A percentile compares a stretch with the other conserved stretches of the same genome.
Evolutionary conservation across 352 stramenopile species (phyloP).

Genomic region (Globisporangium canariense): DNA sequence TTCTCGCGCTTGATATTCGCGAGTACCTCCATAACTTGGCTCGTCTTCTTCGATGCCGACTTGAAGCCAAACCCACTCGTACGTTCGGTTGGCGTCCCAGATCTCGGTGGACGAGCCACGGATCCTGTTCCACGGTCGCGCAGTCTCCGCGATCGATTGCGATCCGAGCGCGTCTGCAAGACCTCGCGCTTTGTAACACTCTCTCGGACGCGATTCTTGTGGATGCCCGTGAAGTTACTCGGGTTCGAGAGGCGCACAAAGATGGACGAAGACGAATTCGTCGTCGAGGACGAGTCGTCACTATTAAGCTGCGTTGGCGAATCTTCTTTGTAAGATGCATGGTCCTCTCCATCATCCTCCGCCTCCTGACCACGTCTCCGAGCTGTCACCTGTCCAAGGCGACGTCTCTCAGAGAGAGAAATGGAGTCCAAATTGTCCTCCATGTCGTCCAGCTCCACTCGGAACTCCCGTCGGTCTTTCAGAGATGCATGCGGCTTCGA

Average conservation of each 20-base stretch:
- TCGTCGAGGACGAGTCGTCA: conserved; percentile 55
- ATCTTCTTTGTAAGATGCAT: conserved; percentile 26
- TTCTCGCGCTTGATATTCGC: conserved; percentile 83
- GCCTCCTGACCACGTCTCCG: conserved; percentile 26
- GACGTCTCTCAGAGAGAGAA: conserved; percentile 37
- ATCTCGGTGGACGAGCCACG: conserved; percentile 44
- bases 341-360: conserved; percentile 19
- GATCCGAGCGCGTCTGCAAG: conserved; percentile 67
- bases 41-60: conserved; percentile 51
- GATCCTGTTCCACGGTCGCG: conserved; percentile 46
- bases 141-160: conserved; percentile 64
- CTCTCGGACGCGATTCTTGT: conserved; percentile 82
- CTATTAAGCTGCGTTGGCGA: conserved; percentile 49
- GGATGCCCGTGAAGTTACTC: conserved; percentile 86
- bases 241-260: conserved; percentile 85
- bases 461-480: conserved; percentile 40
- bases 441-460: conserved; percentile 51
- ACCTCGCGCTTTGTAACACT: conserved; percentile 81
- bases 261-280: conserved; percentile 47
- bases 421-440: conserved; percentile 37
- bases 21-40: conserved; percentile 75
- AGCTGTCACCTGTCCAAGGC: conserved; percentile 27
- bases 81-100: conserved; percentile 54
- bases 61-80: conserved; percentile 44
- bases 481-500: conserved; percentile 9